These are phyloP conservation scores for Cylindrotheca closterium DNA, from an alignment of 108 stramenopile species.

Conservation along the genomic window DNA sequence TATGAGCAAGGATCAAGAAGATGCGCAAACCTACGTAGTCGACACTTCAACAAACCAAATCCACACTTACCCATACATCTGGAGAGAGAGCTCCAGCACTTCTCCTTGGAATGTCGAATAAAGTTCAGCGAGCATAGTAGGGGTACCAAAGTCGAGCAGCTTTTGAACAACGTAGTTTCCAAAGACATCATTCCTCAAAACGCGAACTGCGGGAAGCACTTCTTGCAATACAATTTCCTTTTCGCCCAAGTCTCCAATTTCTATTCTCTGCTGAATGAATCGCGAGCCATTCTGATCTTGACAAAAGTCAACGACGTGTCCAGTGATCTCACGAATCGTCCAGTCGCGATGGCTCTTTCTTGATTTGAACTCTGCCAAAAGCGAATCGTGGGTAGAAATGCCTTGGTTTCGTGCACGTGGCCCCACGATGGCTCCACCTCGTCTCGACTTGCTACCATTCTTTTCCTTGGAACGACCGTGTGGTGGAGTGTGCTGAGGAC, in stretches of 20 bases:
- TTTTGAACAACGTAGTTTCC: conserved; percentile 98
- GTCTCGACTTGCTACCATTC: conserved; percentile 20
- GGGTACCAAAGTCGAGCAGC: conserved; percentile 90
- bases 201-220: conserved; percentile 72
- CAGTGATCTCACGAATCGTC: conserved; percentile 68
- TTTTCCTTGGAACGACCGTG: conserved; percentile 22
- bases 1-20: background rate
- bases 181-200: conserved; percentile 87
- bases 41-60: background rate
- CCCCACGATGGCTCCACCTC: conserved; percentile 6
- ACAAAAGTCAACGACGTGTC: conserved; percentile 89
- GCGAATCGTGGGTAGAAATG: conserved; percentile 17
- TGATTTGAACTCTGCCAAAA: conserved; percentile 71
- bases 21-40: background rate
- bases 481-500: background rate
- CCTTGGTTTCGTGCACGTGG: background rate
- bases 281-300: conserved; percentile 98
- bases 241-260: conserved; percentile 79
- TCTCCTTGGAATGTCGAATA: conserved; percentile 69
- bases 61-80: conserved; percentile 93
- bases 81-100: conserved; percentile 79
- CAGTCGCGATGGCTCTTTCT: conserved; percentile 76
- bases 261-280: conserved; percentile 95
- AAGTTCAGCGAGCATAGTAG: conserved; percentile 67
- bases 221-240: conserved; percentile 83